These are phyloP conservation scores for Lentithecium fluviatile DNA, from an alignment of 495 filamentous ascomycete species.

Conservation along the genomic window DNA sequence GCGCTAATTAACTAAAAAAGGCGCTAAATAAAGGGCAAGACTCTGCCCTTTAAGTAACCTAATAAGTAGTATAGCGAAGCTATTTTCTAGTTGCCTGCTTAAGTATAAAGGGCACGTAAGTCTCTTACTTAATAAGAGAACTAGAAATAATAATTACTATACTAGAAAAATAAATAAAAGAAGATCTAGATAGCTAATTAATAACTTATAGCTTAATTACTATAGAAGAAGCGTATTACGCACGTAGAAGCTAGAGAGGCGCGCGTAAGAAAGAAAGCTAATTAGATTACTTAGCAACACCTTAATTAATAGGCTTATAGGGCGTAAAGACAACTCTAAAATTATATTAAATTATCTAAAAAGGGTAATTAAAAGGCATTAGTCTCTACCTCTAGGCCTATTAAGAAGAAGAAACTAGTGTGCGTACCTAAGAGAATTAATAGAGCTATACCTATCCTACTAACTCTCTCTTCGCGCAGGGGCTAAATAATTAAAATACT, in stretches of 20 bases:
- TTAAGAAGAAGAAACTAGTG: background rate
- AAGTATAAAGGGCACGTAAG: background rate
- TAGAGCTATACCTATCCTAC: background rate
- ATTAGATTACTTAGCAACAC: background rate
- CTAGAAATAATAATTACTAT: background rate
- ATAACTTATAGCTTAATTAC: background rate
- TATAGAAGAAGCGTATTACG: background rate
- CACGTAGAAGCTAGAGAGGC: background rate
- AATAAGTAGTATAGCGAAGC: background rate
- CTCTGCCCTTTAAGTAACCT: background rate
- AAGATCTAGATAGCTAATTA: background rate
- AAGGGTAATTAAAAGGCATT: background rate
- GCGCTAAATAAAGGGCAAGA: background rate
- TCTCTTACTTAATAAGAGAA: background rate
- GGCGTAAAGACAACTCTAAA: background rate
- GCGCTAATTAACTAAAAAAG: slow-evolving; percentile 5
- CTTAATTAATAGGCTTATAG: background rate
- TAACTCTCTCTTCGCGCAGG: background rate
- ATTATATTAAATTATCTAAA: background rate
- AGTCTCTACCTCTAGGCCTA: background rate
- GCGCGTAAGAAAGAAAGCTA: background rate
- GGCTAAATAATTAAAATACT: background rate
- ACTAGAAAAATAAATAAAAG: background rate
- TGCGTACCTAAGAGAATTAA: background rate
- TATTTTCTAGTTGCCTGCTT: slow-evolving; percentile 5